Percentiles rank a stretch among this genome's conserved stretches.
Evolutionary conservation across 805 yeast species (phyloP).

Genomic region (Candida nemodendra): DNA sequence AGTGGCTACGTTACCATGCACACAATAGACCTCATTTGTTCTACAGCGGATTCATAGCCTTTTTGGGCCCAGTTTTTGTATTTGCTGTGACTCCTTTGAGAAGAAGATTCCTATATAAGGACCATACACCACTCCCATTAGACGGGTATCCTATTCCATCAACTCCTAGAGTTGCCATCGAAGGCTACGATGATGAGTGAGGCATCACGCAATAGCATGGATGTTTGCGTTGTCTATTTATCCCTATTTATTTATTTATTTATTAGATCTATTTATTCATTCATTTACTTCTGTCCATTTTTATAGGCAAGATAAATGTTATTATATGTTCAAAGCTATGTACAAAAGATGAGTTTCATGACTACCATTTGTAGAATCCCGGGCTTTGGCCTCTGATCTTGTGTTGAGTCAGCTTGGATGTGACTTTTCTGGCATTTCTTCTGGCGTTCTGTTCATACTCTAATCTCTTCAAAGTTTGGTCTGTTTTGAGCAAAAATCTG

Average conservation of each 20-base stretch:
- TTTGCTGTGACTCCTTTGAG: conserved; percentile 63
- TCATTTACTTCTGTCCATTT: not conserved
- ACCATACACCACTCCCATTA: conserved; percentile 63
- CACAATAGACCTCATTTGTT: conserved; percentile 75
- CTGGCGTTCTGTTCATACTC: conserved; percentile 57
- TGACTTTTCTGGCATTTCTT: conserved; percentile 41
- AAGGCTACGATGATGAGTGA: conserved; percentile 55
- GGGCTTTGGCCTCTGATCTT: conserved; percentile 48
- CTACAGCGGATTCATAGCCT: conserved; percentile 61
- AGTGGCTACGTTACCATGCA: conserved; percentile 76
- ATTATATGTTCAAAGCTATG: conserved; percentile 8
- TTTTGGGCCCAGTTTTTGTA: conserved; percentile 64
- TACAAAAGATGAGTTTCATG: conserved; percentile 1
- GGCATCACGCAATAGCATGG: conserved; percentile 2
- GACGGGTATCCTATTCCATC: conserved; percentile 55
- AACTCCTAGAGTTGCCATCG: conserved; percentile 47
- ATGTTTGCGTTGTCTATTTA: not conserved
- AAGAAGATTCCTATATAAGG: conserved; percentile 63
- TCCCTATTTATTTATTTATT: conserved; percentile 4
- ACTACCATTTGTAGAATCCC: conserved; percentile 57
- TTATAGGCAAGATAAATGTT: conserved; percentile 1
- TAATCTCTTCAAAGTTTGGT: conserved; percentile 59
- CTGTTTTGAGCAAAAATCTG: conserved; percentile 69
- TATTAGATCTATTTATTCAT: conserved; percentile 1
- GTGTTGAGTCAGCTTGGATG: conserved; percentile 41